phyloP scores from a whole-genome alignment of 345 rosid genomes.

The Salix arbutifolia region DNA sequence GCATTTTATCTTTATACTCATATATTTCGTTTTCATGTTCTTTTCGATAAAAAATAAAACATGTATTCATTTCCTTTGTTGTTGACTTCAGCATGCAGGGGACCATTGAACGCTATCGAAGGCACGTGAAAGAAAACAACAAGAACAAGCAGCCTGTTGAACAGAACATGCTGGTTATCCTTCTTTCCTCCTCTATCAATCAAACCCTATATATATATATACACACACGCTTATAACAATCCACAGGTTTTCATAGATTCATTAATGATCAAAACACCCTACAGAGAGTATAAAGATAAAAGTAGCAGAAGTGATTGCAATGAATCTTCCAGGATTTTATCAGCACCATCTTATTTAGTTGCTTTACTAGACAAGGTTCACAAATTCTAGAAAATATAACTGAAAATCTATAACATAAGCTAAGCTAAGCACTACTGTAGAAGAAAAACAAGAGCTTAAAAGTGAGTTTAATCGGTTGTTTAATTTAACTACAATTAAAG shows the following conservation, averaged over 20 bases:
- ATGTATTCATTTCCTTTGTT: neutral
- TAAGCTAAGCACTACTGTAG: too few species aligned
- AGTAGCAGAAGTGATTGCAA: too few species aligned
- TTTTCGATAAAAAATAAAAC: neutral
- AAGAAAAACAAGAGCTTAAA: too few species aligned
- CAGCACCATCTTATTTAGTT: too few species aligned
- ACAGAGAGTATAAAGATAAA: neutral
- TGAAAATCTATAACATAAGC: too few species aligned
- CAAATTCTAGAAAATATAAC: too few species aligned
- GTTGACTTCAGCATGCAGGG: conserved; percentile 30
- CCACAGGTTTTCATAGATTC: neutral
- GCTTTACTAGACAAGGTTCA: too few species aligned
- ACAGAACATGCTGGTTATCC: conserved; percentile 29
- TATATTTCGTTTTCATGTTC: neutral
- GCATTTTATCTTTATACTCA: neutral
- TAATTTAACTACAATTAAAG: too few species aligned
- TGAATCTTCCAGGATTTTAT: too few species aligned
- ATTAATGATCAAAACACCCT: neutral
- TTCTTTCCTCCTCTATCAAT: neutral
- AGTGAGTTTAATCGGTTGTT: too few species aligned
- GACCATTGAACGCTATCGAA: conserved; percentile 29
- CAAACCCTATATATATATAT: neutral
- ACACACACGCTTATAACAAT: too few species aligned
- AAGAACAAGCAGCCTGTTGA: conserved; percentile 12
- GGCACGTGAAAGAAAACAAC: conserved; percentile 24